Evolutionary conservation across 2,329 filamentous ascomycete species (phyloP).

Genomic region (Harringtonia lauricola): DNA sequence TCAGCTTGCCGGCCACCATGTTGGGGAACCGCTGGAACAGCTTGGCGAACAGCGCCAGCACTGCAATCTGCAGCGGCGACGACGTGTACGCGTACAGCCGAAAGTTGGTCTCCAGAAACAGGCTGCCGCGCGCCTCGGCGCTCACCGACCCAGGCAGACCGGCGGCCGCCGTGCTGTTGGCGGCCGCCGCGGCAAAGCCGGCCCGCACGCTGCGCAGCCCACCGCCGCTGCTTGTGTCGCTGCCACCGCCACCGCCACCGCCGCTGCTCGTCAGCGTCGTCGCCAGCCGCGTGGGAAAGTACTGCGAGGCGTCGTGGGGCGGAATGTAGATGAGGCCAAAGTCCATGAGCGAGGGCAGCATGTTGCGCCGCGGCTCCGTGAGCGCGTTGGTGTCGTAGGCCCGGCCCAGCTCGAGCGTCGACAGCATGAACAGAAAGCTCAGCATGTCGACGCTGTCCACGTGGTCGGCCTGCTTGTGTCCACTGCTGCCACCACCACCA

Average conservation of each 20-base stretch:
- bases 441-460: constrained; percentile 91
- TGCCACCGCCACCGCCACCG: constrained; percentile 45
- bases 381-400: constrained; percentile 83
- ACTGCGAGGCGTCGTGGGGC: constrained; percentile 42
- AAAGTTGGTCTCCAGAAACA: constrained; percentile 97
- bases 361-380: constrained; percentile 69
- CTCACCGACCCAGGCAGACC: constrained; percentile 7
- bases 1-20: constrained; percentile 85
- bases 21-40: constrained; percentile 88
- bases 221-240: constrained; percentile 53
- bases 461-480: constrained; percentile 63
- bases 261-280: constrained; percentile 80
- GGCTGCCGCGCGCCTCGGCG: constrained; percentile 58
- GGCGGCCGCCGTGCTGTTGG: background rate
- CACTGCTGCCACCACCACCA: constrained; percentile 38
- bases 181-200: constrained; percentile 7
- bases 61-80: constrained; percentile 86
- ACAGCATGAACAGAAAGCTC: constrained; percentile 91
- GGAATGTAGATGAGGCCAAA: constrained; percentile 83
- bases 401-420: constrained; percentile 81
- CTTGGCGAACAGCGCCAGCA: constrained; percentile 80
- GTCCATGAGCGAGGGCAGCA: constrained; percentile 82
- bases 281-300: constrained; percentile 87
- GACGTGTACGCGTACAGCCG: constrained; percentile 94
- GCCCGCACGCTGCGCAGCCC: constrained; percentile 30